phyloP scores from a whole-genome alignment of 345 rosid species.

The thale cress (Arabidopsis thaliana) region DNA sequence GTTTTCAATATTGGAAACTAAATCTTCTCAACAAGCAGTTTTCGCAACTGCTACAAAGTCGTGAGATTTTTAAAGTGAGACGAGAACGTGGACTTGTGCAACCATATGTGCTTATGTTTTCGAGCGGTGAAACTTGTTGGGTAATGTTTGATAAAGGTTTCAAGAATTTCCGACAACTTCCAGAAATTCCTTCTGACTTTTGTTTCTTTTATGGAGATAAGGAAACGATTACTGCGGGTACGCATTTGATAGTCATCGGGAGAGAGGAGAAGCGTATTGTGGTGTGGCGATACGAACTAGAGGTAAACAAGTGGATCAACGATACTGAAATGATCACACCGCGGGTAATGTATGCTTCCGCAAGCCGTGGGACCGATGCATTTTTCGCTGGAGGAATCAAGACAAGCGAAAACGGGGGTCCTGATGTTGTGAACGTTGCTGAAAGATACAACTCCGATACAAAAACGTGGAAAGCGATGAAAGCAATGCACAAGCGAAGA shows the following conservation, averaged over 20 bases:
- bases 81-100: neutral
- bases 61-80: neutral
- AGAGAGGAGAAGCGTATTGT: neutral
- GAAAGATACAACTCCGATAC: neutral
- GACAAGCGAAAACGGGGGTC: neutral
- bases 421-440: neutral
- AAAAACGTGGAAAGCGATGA: neutral
- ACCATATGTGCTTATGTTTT: neutral
- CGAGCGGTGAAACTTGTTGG: neutral
- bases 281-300: conserved; percentile 5
- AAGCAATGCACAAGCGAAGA: neutral
- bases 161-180: conserved; percentile 55
- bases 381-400: neutral
- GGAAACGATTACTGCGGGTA: conserved; percentile 71
- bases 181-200: conserved; percentile 59
- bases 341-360: neutral
- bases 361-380: neutral
- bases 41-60: neutral
- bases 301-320: neutral
- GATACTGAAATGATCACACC: neutral
- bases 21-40: neutral
- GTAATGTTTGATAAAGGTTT: conserved; percentile 41
- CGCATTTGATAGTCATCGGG: conserved; percentile 40
- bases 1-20: neutral
- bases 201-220: conserved; percentile 65